Conservation (phyloP, 129 eudicot species). For the Lactuca saligna region DNA sequence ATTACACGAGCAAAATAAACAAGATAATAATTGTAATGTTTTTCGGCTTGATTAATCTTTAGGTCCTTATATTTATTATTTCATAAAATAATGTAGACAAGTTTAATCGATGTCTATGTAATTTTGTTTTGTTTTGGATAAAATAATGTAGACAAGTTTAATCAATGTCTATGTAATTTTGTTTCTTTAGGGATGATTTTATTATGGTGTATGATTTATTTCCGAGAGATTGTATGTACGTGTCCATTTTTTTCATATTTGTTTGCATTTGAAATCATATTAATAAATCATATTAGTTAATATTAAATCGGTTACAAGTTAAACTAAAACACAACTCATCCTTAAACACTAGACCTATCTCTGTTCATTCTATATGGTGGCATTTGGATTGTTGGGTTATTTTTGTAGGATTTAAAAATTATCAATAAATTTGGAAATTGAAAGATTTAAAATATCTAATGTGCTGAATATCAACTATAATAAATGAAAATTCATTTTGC, state of each 20-base stretch:
- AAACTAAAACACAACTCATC: no score
- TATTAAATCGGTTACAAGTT: background rate
- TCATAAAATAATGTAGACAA: background rate
- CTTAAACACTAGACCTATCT: no score
- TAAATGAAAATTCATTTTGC: no score
- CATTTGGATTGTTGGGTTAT: no score
- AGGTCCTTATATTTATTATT: background rate
- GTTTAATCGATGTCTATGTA: background rate
- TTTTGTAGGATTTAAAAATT: no score
- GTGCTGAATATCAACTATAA: no score
- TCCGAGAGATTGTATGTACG: background rate
- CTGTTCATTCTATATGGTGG: no score
- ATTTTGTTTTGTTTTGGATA: background rate
- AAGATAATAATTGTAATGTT: background rate
- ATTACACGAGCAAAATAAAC: conserved; percentile 8
- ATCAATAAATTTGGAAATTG: no score
- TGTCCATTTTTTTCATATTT: background rate
- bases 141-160: no score
- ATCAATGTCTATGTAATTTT: background rate
- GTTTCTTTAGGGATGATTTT: background rate
- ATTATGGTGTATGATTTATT: background rate
- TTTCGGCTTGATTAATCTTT: background rate
- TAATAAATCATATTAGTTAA: no score
- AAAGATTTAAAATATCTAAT: no score
- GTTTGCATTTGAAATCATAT: no score